A percentile compares a stretch with the other conserved stretches of the same genome.
Evolutionary conservation across 2,329 filamentous ascomycete species (phyloP).

Genomic region (Claviceps capensis): DNA sequence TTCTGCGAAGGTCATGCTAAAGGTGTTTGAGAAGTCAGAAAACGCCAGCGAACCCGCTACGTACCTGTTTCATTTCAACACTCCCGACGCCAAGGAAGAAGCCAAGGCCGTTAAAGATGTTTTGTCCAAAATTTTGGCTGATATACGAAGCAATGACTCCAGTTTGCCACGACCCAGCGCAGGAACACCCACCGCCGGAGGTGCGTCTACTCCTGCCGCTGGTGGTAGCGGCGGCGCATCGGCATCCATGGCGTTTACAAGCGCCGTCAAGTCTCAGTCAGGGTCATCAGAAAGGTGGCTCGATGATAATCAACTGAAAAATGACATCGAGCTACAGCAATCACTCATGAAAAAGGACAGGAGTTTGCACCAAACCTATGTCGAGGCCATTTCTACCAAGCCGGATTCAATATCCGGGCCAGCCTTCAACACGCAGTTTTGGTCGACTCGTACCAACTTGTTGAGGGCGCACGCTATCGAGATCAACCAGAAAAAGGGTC

Average conservation of each 20-base stretch:
- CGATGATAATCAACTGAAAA: conserved; percentile 65
- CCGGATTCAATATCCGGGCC: conserved; percentile 68
- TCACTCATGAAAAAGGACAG: conserved; percentile 74
- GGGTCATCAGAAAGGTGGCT: conserved; percentile 52
- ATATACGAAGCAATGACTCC: conserved; percentile 44
- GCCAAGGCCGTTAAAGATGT: conserved; percentile 75
- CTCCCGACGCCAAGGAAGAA: conserved; percentile 63
- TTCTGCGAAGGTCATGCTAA: conserved; percentile 85
- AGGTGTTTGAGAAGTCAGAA: conserved; percentile 65
- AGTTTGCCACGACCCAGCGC: conserved; percentile 33
- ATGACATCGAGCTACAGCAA: conserved; percentile 71
- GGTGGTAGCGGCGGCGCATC: conserved; percentile 34
- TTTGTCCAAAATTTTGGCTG: conserved; percentile 64
- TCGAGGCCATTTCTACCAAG: conserved; percentile 70
- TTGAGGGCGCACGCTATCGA: conserved; percentile 86
- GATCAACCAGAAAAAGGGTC: conserved; percentile 68
- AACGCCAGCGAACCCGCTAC: conserved; percentile 46
- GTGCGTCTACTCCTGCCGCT: conserved; percentile 15
- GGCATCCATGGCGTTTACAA: conserved; percentile 66
- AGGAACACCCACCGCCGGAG: conserved; percentile 13
- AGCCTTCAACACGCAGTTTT: conserved; percentile 86
- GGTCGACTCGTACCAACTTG: conserved; percentile 76
- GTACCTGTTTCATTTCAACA: conserved; percentile 85
- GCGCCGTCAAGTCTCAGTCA: conserved; percentile 43
- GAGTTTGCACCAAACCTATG: conserved; percentile 67